Base-by-base conservation (phyloP, 2,329 filamentous ascomycete genomes). In the Cytospora piceae region DNA sequence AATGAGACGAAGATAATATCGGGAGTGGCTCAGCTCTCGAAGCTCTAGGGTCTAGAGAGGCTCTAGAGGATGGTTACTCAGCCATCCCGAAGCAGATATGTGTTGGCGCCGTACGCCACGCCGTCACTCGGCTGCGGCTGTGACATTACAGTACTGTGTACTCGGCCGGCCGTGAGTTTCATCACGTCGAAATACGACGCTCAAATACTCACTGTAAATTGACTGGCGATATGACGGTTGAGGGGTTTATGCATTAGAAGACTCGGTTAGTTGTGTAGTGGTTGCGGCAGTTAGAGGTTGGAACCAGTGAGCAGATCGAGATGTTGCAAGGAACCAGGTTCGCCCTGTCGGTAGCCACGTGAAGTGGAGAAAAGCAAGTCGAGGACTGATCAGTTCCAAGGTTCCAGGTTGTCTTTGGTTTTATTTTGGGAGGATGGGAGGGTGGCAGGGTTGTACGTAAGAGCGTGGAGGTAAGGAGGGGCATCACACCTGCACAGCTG, bases 271-370 rank as follows among this genome's bases (percentile, higher is more conserved):
- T 34, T 34, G 32, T 34, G 32, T 34, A 12, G 32, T 34, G 32
- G 37, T 17, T 39, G 37, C 15, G 20, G 20, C 42, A 46, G 42
- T 46, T 11, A 46, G 53, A 57, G 53, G 39, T 49, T 63, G 53
- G 52, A 27, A 51, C 6, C 20, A n/a, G 20, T 46, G 39, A 37
- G 20, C 49, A 62, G 37, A 62, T 56, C 55, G 60, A 31, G 37
- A 62, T 57, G 52, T 37, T 56, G 39, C 46, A 31, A 62, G 42
- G 11, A 49, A 34, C 60, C 37, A 42, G 52, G 37, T 57, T 51
- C 60, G 29, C 37, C 29, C 20, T 51, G 60, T 37, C 53, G 60
- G 55, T 29, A 57, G 53, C 53, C 53, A 63, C 39, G 53, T 63
- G 60, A 63, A 11, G 60, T 51, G 42, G 29, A 2, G 8, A 63